Base-by-base conservation (phyloP, 2,329 filamentous ascomycete species). In the Xylariaceae sp. region DNA sequence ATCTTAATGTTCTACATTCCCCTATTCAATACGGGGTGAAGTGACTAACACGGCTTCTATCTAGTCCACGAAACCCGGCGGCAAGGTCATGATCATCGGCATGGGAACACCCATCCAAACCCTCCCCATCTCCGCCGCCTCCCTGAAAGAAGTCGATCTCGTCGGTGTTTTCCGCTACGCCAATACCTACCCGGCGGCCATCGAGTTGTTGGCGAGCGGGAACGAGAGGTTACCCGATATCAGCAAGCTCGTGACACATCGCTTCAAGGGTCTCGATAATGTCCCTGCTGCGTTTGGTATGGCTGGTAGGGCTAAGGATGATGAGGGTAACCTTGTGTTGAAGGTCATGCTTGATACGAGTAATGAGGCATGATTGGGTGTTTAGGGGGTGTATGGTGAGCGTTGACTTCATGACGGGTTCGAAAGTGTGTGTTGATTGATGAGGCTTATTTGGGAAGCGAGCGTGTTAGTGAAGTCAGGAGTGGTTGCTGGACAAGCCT, bases 31-130 rank as follows among this genome's bases (percentile, higher is more conserved):
- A n/a, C n/a, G n/a, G n/a, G n/a, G n/a, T n/a, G n/a, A n/a, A n/a
- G 7, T 2, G 37, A 10, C 34, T 61, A 53, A 57, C 34, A 5
- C 37, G 3, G 3, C 37, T 7, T n/a, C n/a, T n/a, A 10, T 50
- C 13, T 50, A 82, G 80, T 73, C 80, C 1, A 85, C 86, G 11
- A 80, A 80, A 62, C 83, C 88, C 0, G 88, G 88, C 47, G 88
- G 88, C 57, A 86, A 86, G 66, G 79, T 91, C 53, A 81, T 92
- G 72, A 85, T 92, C 72, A 88, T 92, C 23, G 89, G 88, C 56
- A 92, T 92, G 88, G 89, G 89, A 44, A 88, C 83, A 4, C 88
- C 88, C 0, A 82, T 90, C 55, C 88, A 91, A 72, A 90, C 87
- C 0, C 78, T 92, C 1, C 88, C 88, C 1, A 77, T 92, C 51